Evolutionary conservation across 306 rosid species (phyloP).

Genomic region (Acmispon strigosus): DNA sequence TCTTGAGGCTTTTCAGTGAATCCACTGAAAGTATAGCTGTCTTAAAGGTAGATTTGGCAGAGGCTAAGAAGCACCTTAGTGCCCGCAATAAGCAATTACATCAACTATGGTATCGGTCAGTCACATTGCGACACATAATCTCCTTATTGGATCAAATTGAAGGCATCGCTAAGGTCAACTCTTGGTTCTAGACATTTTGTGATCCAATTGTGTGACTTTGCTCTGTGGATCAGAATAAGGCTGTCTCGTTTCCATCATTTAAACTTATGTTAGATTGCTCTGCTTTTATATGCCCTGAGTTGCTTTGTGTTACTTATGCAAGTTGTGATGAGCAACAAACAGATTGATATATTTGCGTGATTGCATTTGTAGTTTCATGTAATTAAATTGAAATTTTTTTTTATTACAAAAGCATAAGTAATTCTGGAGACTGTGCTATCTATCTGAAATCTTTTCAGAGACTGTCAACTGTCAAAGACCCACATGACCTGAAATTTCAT

Average conservation of each 20-base stretch:
- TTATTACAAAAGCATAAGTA: background rate
- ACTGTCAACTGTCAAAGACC: too few species aligned
- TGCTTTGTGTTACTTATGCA: conserved; percentile 12
- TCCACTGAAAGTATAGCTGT: conserved; percentile 74
- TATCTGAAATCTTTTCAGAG: background rate
- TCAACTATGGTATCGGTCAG: conserved; percentile 99
- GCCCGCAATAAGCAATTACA: conserved; percentile 94
- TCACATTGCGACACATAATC: conserved; percentile 91
- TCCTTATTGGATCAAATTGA: conserved; percentile 98
- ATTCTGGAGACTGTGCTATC: background rate
- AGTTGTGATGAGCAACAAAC: conserved; percentile 8
- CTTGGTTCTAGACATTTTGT: conserved; percentile 14
- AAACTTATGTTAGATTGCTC: conserved; percentile 9
- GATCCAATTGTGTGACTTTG: conserved; percentile 18
- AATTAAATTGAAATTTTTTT: background rate
- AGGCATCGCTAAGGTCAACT: conserved; percentile 88
- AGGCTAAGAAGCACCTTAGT: conserved; percentile 81
- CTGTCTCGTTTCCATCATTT: conserved; percentile 1
- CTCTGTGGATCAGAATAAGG: conserved; percentile 12
- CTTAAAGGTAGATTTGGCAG: conserved; percentile 86
- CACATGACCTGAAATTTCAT: too few species aligned
- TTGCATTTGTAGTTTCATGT: conserved; percentile 1
- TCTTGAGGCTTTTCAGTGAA: conserved; percentile 91
- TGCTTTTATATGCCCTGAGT: conserved; percentile 15
- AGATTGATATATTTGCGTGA: background rate